A percentile compares a stretch with the other conserved stretches of the same genome.
These are phyloP conservation scores for Reutealis trisperma DNA, from an alignment of 345 rosid species.

Conservation along the genomic window DNA sequence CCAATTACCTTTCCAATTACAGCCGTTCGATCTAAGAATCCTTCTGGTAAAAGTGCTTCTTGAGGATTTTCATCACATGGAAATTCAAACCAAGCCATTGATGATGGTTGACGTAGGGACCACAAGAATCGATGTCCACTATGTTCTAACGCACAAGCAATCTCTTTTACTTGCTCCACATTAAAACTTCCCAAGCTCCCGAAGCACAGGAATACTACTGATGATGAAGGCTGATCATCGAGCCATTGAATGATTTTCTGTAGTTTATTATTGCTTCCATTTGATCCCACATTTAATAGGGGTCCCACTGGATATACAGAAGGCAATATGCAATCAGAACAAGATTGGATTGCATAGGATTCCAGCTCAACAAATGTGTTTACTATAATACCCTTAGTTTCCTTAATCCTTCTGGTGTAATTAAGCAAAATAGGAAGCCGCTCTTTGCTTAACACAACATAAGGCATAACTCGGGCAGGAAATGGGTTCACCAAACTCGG, in stretches of 20 bases:
- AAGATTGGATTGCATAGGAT: not conserved
- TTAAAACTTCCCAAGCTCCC: not conserved
- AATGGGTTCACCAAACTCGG: not conserved
- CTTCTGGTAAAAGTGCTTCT: not conserved
- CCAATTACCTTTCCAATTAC: constrained; percentile 10
- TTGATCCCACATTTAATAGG: not conserved
- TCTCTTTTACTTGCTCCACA: not conserved
- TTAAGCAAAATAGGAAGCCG: not conserved
- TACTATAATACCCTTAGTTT: not conserved
- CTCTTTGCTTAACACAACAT: not conserved
- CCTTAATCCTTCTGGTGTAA: not conserved
- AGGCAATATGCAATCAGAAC: not conserved
- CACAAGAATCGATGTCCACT: not conserved
- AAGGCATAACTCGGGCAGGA: not conserved
- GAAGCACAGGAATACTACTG: not conserved
- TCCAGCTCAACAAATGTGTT: not conserved
- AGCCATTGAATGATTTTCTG: not conserved
- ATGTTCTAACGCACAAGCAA: not conserved
- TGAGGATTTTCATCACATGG: not conserved
- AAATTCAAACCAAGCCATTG: not conserved
- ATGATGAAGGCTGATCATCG: not conserved
- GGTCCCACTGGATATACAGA: not conserved
- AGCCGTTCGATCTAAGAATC: not conserved
- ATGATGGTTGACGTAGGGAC: not conserved
- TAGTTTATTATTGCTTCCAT: not conserved